A percentile compares a stretch with the other conserved stretches of the same genome.
Conservation (phyloP, 148 eudicot species). For the Pouteria glomerata region DNA sequence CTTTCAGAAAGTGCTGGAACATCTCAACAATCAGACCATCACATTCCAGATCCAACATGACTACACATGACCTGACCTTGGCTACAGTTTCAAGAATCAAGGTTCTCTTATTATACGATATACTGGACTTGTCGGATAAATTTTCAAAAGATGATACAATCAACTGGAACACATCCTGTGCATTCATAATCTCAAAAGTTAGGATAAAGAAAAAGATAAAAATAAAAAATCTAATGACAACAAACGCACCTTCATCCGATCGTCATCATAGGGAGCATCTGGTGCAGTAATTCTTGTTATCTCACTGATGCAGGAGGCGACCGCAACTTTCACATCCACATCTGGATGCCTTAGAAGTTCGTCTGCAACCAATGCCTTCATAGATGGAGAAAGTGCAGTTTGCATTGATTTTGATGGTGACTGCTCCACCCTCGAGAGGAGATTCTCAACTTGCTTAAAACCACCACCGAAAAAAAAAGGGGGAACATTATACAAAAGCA, state of each 20-base stretch:
- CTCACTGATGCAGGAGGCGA: constrained; percentile 95
- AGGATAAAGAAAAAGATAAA: background rate
- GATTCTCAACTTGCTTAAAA: constrained; percentile 52
- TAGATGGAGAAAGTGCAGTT: constrained; percentile 62
- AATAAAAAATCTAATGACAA: background rate
- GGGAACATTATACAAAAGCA: background rate
- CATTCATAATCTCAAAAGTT: background rate
- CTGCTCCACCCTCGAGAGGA: constrained; percentile 70
- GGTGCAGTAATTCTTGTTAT: constrained; percentile 98
- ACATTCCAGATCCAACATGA: constrained; percentile 96
- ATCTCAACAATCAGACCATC: constrained; percentile 68
- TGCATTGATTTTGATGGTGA: constrained; percentile 76
- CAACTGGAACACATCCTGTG: constrained; percentile 76
- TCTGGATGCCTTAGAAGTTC: constrained; percentile 61
- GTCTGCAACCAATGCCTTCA: constrained; percentile 54
- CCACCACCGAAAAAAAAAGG: constrained; percentile 14
- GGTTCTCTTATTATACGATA: constrained; percentile 57
- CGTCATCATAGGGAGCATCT: constrained; percentile 90
- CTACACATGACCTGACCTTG: constrained; percentile 92
- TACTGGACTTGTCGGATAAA: constrained; percentile 58
- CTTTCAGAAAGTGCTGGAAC: constrained; percentile 71
- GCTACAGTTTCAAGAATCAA: constrained; percentile 85
- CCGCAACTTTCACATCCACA: constrained; percentile 71
- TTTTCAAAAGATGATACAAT: constrained; percentile 85
- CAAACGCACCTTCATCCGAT: constrained; percentile 74